Conservation (phyloP, 2,329 filamentous ascomycete genomes). For the Talaromyces sp. region DNA sequence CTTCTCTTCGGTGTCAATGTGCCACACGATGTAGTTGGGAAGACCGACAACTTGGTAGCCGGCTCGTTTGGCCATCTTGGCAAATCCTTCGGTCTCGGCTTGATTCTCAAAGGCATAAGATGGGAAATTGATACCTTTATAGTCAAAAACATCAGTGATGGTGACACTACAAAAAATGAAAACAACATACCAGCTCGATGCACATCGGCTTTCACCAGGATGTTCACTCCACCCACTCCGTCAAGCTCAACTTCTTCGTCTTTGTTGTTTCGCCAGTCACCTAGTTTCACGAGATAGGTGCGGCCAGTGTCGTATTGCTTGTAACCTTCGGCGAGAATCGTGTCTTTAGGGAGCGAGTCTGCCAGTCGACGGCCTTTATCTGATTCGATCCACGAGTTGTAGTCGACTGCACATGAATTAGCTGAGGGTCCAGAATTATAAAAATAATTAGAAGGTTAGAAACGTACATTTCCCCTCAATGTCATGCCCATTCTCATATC, state of each 20-base stretch:
- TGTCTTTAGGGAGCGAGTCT: conserved; percentile 70
- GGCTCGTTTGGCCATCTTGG: conserved; percentile 95
- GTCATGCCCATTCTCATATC: conserved; percentile 74
- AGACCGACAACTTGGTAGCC: conserved; percentile 89
- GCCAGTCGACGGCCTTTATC: conserved; percentile 75
- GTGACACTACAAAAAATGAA: not conserved
- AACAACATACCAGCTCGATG: conserved; percentile 76
- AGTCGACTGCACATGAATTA: conserved; percentile 65
- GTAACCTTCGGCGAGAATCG: conserved; percentile 90
- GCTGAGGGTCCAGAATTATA: not conserved
- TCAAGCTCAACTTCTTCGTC: conserved; percentile 90
- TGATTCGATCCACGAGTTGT: conserved; percentile 98
- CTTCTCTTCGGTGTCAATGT: conserved; percentile 96
- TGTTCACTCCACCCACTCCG: conserved; percentile 94
- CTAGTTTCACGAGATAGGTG: conserved; percentile 84
- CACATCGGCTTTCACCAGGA: conserved; percentile 95
- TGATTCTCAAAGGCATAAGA: conserved; percentile 97
- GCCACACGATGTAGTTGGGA: conserved; percentile 98
- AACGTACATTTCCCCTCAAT: conserved; percentile 88
- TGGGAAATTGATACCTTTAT: conserved; percentile 89
- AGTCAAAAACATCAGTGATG: not conserved
- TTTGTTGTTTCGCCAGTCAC: conserved; percentile 88
- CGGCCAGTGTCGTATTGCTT: conserved; percentile 89
- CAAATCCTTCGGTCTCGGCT: conserved; percentile 97
- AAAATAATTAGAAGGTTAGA: not conserved